Percentiles rank a stretch among this genome's conserved stretches.
Conservation (phyloP, 257 asterid genomes). For the Echium plantagineum region DNA sequence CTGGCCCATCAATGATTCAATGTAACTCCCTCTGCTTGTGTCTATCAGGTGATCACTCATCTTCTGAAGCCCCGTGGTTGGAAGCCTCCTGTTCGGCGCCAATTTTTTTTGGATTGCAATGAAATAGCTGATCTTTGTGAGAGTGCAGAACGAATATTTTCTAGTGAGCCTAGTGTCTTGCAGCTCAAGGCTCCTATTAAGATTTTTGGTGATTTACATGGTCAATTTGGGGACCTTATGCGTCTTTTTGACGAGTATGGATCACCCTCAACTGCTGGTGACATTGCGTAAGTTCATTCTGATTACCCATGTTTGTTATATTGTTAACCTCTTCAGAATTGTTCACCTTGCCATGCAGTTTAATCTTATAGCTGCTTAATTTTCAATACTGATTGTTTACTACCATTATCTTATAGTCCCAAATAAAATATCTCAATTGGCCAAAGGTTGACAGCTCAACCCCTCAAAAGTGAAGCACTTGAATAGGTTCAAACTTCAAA, state of each 20-base stretch:
- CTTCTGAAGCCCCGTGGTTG: slow-evolving; percentile 98
- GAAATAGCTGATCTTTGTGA: slow-evolving; percentile 99
- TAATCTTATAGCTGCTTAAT: too few species aligned
- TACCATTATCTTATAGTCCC: too few species aligned
- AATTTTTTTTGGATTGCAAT: slow-evolving; percentile 93
- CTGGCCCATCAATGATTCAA: too few species aligned
- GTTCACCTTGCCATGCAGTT: too few species aligned
- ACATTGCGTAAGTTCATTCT: slow-evolving; percentile 64
- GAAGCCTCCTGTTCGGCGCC: slow-evolving; percentile 98
- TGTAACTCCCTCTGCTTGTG: too few species aligned
- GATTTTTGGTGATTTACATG: slow-evolving; percentile 97
- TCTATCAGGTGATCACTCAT: slow-evolving; percentile 72
- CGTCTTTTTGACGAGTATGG: slow-evolving; percentile 98
- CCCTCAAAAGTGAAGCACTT: background rate
- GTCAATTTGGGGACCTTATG: slow-evolving; percentile 99
- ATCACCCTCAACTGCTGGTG: slow-evolving; percentile 98
- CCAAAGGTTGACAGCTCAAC: background rate
- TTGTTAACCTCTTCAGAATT: too few species aligned
- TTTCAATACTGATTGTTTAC: too few species aligned
- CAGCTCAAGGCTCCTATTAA: slow-evolving; percentile 95
- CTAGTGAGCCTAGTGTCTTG: slow-evolving; percentile 85
- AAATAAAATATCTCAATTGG: background rate
- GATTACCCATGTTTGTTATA: background rate
- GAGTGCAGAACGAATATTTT: slow-evolving; percentile 84
- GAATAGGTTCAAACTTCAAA: too few species aligned